Conservation (phyloP, 441 rosid genomes). For the Pelargonium fulgidum region DNA sequence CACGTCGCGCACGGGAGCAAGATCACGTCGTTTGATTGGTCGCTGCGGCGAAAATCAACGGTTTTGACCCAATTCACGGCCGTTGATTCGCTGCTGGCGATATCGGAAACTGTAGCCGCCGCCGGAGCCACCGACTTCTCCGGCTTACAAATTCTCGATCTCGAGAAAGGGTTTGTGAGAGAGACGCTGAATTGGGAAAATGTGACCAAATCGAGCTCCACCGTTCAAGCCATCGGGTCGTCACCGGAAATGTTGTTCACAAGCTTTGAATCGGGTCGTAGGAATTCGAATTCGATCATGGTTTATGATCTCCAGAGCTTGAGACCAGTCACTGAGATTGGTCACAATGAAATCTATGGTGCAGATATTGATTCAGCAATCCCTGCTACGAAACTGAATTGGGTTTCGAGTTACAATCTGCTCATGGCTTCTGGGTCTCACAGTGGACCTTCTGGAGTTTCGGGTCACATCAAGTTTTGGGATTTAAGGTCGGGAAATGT, state of each 20-base stretch:
- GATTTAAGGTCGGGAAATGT: slow-evolving; percentile 64
- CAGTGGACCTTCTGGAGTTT: slow-evolving; percentile 62
- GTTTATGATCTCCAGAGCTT: slow-evolving; percentile 62
- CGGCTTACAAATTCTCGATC: slow-evolving; percentile 74
- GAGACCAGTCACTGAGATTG: slow-evolving; percentile 59
- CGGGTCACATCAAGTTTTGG: slow-evolving; percentile 66
- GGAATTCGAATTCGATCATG: slow-evolving; percentile 75
- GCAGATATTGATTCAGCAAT: slow-evolving; percentile 68
- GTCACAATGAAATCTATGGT: slow-evolving; percentile 58
- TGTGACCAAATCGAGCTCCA: slow-evolving; percentile 53
- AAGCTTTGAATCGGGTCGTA: slow-evolving; percentile 78
- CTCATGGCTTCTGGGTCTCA: slow-evolving; percentile 88
- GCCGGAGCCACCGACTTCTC: slow-evolving; percentile 88
- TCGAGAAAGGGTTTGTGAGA: slow-evolving; percentile 48
- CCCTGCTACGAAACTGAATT: slow-evolving; percentile 68
- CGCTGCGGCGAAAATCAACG: slow-evolving; percentile 55
- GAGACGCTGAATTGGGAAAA: slow-evolving; percentile 64
- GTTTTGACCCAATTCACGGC: slow-evolving; percentile 70
- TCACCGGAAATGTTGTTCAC: slow-evolving; percentile 48
- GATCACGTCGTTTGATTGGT: slow-evolving; percentile 85
- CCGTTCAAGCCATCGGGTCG: slow-evolving; percentile 75
- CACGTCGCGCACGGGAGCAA: slow-evolving; percentile 85
- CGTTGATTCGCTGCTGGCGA: slow-evolving; percentile 62
- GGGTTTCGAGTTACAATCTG: slow-evolving; percentile 54
- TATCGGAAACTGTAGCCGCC: slow-evolving; percentile 48